phyloP scores from a whole-genome alignment of 176 grass and related monocot genomes.

The Lolium perenne region DNA sequence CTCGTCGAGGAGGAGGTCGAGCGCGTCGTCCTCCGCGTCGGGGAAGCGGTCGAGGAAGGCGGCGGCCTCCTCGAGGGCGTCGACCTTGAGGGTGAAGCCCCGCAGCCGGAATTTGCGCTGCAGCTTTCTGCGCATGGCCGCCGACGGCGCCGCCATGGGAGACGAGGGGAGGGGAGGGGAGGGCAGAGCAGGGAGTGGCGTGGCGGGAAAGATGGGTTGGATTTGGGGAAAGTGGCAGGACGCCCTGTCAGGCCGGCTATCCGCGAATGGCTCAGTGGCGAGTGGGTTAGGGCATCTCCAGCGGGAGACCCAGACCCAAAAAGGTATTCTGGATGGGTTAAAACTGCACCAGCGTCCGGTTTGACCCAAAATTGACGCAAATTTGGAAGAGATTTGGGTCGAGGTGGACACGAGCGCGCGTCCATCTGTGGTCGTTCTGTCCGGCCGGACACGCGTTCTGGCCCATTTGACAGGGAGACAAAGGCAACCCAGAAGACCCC shows the following conservation, averaged over 20 bases:
- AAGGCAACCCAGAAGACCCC: too few species aligned
- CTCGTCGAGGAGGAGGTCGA: constrained; percentile 81
- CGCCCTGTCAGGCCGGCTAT: neutral
- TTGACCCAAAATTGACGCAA: too few species aligned
- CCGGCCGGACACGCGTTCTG: too few species aligned
- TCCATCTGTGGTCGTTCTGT: too few species aligned
- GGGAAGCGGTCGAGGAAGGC: constrained; percentile 75
- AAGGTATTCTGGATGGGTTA: too few species aligned
- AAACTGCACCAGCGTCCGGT: too few species aligned
- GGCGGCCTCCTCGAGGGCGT: constrained; percentile 77
- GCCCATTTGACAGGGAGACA: too few species aligned
- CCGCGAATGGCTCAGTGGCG: neutral
- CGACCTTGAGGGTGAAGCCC: constrained; percentile 90
- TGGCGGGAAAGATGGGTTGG: constrained; percentile 43
- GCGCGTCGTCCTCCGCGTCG: constrained; percentile 74
- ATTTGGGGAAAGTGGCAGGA: constrained; percentile 43
- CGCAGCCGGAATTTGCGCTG: constrained; percentile 81
- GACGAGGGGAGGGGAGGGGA: neutral
- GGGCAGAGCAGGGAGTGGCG: constrained; percentile 1
- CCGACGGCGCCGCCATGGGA: constrained; percentile 57
- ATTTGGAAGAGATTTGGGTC: too few species aligned
- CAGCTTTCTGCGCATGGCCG: constrained; percentile 68
- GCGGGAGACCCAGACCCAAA: too few species aligned
- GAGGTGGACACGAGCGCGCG: too few species aligned
- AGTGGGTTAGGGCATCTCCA: too few species aligned